Evolutionary conservation across 1,284 basidiomycete species (phyloP), one percentile per base, ranked within the genome.

Genomic region (Rhodotorula sp.): DNA sequence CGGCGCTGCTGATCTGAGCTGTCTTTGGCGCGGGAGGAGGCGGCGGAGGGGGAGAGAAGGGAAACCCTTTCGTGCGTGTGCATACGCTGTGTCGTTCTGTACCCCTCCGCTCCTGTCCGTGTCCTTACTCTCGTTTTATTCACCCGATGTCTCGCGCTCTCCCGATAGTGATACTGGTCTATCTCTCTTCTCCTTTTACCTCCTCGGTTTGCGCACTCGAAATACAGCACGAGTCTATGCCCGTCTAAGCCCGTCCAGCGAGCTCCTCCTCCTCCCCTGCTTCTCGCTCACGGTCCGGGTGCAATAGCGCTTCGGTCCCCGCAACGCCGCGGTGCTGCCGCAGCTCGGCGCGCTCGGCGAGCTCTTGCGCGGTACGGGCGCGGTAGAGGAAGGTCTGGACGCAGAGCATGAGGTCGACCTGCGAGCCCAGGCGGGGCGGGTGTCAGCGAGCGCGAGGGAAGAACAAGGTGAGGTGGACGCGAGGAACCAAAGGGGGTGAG

Each of bases 381-480:
- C 76, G 73, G 64, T 80, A 83, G 53, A 80, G 27, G 36, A 72
- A 74, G 8, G 79, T 77, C 69, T 83, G 82, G 17, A 66, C 67
- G 32, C 77, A 66, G 36, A 83, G 80, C 10, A 79, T 56, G 32
- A 79, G 37, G 74, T 83, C 82, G 51, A 83, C 73, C 66, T 71
- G 54, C 21, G 19, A 5, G 29, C 19, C 5, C 3, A 9, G 17
- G 21, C 17, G 29, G 29, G 53, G 22, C 1, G 17, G 8, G 5
- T 22, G 13, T 12, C 54, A 21, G 5, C 17, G 34, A 17, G 36
- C 4, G 36, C 36, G 13, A 13, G 34, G n/a, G 55, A 34, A 15
- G 36, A 50, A 55, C 25, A 12, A 34, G 29, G 19, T n/a, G 22
- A 44, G 9, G 10, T 15, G 5, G 44, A 5, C 44, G 44, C 19